Evolutionary conservation across 164 flowering plant genomes (phyloP), one percentile per base, ranked within the genome.

Genomic region (Echeveria elegans): DNA sequence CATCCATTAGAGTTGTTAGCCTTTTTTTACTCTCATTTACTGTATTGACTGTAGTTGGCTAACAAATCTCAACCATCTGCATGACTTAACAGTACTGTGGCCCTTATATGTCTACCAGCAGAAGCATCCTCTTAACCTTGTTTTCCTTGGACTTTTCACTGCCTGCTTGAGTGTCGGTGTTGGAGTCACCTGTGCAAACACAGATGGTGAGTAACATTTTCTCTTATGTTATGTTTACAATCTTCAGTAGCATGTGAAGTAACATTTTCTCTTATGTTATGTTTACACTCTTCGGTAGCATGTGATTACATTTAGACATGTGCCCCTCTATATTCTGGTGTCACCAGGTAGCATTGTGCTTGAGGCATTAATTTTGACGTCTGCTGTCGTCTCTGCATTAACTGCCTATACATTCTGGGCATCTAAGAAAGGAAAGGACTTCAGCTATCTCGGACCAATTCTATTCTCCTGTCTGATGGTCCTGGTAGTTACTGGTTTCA

Each of bases 331-430:
- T 69, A 63, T n/a, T n/a, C n/a, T 56, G 63, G 32, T 74, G 24
- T 68, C 69, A 72, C 74, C 93, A 94, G 98, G 97, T 62, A 82
- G 63, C 70, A 85, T 94, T 74, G 98, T 94, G 68, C 95, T 94
- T 40, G 87, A 94, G 78, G 98, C 98, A 32, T 73, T 90, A 40
- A 80, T 94, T 69, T 73, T 94, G 70, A 94, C 98, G 48, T 85
- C 95, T 61, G 89, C 92, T 26, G 95, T 94, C 47, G 96, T 94
- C 65, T 76, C 72, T 60, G 74, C 92, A 70, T 77, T 94, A 63
- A 94, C 98, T 68, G 98, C 79, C 0, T 94, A 94, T 74, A 88
- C 96, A 38, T 94, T 94, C 93, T 94, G 97, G 98, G 98, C 98
- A 64, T 70, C 95, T 26, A 90, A 85, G 91, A 94, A 87, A 81